Base-by-base conservation (phyloP, 2,329 filamentous ascomycete genomes). In the Nemania abortiva region DNA sequence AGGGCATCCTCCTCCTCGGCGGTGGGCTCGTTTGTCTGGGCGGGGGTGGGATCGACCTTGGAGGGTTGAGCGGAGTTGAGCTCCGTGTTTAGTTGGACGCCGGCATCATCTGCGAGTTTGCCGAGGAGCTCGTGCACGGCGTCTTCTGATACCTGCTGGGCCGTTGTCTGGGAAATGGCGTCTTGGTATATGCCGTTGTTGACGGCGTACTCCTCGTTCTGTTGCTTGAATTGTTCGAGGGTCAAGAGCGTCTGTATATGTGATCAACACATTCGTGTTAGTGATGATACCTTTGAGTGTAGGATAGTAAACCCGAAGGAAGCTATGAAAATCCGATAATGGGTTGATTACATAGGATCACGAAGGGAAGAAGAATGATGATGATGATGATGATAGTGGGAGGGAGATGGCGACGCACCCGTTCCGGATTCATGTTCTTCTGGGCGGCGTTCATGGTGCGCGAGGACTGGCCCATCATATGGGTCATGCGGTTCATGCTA, bases 51-150 rank as follows among this genome's bases (percentile, higher is more conserved):
- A 55, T 91, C 89, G 29, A 85, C 85, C 75, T 85, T 87, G 72
- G 85, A 85, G 24, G 87, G 84, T 49, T 84, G 86, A 2, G 86
- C 86, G 66, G 84, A 79, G 75, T 83, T 86, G 71, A 97, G 89
- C 81, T 96, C 92, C 78, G 91, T 88, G 73, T 89, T 89, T 70
- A 97, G 84, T 81, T 96, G 92, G 61, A 97, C 88, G 63, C 94
- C 94, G 10, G 92, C 93, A 80, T 97, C 94, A 79, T 97, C 94
- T 71, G 94, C 94, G 52, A 96, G 89, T 82, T 97, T 92, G 72
- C 89, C 91, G 82, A 97, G 91, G 70, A 97, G 83, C 73, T 93
- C 90, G 80, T 97, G 94, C 1, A 97, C 93, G 74, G 95, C 93
- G 74, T 97, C 94, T 79, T 97, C 81, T 84, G 92, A 82, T 83